phyloP scores from a whole-genome alignment of 164 flowering plant genomes.

The Dillenia suffruticosa region DNA sequence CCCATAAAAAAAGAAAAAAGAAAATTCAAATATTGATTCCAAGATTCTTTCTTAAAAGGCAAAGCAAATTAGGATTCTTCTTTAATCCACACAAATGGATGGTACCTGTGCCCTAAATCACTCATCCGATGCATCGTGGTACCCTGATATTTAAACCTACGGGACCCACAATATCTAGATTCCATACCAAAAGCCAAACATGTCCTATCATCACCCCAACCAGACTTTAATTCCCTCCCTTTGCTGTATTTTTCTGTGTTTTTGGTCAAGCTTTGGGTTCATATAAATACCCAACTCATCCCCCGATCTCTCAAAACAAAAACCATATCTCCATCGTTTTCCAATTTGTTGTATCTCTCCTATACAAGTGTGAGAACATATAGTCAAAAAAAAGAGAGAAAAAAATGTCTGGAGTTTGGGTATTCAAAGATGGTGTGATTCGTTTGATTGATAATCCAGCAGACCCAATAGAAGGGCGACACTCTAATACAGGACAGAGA shows the following conservation, averaged over 20 bases:
- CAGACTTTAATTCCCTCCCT: neutral
- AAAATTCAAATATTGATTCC: no score
- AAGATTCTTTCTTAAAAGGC: no score
- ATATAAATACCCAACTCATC: no score
- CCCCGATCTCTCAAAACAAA: neutral
- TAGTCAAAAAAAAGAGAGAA: neutral
- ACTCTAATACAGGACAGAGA: slow-evolving; percentile 11
- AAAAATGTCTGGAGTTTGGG: slow-evolving; percentile 73
- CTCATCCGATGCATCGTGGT: slow-evolving; percentile 16
- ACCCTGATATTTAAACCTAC: slow-evolving; percentile 10
- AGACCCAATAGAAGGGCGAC: slow-evolving; percentile 1
- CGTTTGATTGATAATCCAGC: slow-evolving; percentile 35
- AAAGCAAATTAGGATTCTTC: neutral
- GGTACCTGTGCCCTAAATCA: slow-evolving; percentile 30
- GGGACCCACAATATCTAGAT: slow-evolving; percentile 36
- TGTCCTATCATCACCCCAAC: slow-evolving; percentile 7
- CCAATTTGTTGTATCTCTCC: neutral
- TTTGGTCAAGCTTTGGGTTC: no score
- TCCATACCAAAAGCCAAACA: slow-evolving; percentile 19
- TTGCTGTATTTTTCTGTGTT: no score
- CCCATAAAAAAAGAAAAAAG: no score
- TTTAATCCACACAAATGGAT: slow-evolving; percentile 12
- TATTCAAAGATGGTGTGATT: slow-evolving; percentile 49
- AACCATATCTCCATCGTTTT: slow-evolving; percentile 18
- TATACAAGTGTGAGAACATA: neutral